These are phyloP conservation scores for Claviceps paspali DNA, from an alignment of 2,329 filamentous ascomycete genomes.

Conservation along the genomic window DNA sequence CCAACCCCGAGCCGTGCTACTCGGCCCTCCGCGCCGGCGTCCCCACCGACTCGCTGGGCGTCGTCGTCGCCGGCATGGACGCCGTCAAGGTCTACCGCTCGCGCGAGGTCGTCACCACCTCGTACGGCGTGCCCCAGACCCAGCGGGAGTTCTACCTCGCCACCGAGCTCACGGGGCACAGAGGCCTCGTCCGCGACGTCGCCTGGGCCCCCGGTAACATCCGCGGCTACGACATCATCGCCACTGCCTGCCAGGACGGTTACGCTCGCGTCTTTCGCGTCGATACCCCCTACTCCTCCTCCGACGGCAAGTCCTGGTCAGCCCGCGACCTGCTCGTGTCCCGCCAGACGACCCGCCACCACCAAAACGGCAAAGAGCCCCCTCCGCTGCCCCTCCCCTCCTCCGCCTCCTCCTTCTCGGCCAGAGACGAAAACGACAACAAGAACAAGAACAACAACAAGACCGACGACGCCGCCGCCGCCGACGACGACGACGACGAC, in stretches of 20 bases:
- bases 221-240: constrained; percentile 76
- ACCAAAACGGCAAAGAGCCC: too few species aligned
- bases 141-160: constrained; percentile 75
- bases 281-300: constrained; percentile 37
- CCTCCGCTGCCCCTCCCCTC: too few species aligned
- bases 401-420: too few species aligned
- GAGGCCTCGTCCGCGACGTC: constrained; percentile 68
- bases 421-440: too few species aligned
- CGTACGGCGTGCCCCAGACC: constrained; percentile 36
- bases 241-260: constrained; percentile 86
- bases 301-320: constrained; percentile 35
- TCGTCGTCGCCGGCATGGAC: constrained; percentile 80
- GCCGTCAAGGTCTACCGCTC: constrained; percentile 73
- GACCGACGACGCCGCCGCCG: constrained; percentile 9
- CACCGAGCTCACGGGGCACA: constrained; percentile 57
- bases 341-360: not conserved
- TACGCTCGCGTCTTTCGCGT: constrained; percentile 78
- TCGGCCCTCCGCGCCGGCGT: constrained; percentile 67
- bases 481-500: too few species aligned
- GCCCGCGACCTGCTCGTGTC: constrained; percentile 26
- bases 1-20: constrained; percentile 69
- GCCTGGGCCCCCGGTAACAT: constrained; percentile 89
- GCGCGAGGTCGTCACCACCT: constrained; percentile 36
- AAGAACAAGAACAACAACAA: too few species aligned
- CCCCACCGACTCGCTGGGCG: constrained; percentile 57